phyloP scores from a whole-genome alignment of 1,284 basidiomycete genomes.

The Ustilago lituana region DNA sequence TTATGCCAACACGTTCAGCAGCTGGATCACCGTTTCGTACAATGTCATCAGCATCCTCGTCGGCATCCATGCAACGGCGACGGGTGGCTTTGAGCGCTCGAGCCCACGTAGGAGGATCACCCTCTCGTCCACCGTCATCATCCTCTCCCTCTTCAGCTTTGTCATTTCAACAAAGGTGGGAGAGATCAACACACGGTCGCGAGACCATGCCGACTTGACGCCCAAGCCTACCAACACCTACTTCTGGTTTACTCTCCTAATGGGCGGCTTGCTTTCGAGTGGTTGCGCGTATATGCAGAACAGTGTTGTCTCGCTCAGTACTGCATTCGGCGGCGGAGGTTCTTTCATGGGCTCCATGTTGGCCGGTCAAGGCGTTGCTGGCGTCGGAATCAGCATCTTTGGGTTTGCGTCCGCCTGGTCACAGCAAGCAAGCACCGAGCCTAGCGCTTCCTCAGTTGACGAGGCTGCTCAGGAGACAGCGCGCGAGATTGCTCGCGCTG shows the following conservation, averaged over 20 bases:
- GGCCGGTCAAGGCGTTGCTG: constrained; percentile 59
- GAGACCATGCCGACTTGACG: constrained; percentile 2
- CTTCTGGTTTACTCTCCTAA: constrained; percentile 44
- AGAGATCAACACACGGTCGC: background rate
- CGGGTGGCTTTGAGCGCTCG: constrained; percentile 45
- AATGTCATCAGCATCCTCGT: constrained; percentile 57
- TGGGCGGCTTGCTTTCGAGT: constrained; percentile 47
- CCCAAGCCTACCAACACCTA: constrained; percentile 18
- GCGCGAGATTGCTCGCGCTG: constrained; percentile 38
- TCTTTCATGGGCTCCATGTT: constrained; percentile 60
- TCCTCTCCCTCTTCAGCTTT: constrained; percentile 35
- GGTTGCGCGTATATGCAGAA: constrained; percentile 59
- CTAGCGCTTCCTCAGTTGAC: background rate
- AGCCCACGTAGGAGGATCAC: constrained; percentile 41
- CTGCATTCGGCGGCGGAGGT: constrained; percentile 51
- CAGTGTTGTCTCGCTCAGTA: constrained; percentile 59
- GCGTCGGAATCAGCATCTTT: constrained; percentile 52
- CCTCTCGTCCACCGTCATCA: constrained; percentile 30
- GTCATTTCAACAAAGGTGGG: constrained; percentile 38
- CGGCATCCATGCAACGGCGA: constrained; percentile 50
- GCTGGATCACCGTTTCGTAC: constrained; percentile 59
- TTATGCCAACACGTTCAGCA: constrained; percentile 52
- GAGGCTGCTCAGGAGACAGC: constrained; percentile 25
- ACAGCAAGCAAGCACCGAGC: constrained; percentile 9
- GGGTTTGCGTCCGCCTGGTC: constrained; percentile 56